Base-by-base conservation (phyloP, 345 rosid genomes). In the Aethionema arabicum region DNA sequence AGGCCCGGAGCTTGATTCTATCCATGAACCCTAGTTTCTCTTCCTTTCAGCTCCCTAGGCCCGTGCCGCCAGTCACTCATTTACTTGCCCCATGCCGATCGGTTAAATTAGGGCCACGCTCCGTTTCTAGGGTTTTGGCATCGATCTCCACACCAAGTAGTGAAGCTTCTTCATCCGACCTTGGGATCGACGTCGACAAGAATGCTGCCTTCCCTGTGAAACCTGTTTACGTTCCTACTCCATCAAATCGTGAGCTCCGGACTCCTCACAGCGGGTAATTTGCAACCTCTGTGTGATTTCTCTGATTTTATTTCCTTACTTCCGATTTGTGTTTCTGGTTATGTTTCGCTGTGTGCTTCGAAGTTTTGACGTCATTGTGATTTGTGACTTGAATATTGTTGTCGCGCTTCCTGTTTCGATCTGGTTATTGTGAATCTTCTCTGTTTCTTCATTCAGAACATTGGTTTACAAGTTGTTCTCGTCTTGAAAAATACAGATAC, bases 211-310 rank as follows among this genome's bases (percentile, higher is more conserved):
- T 61, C 63, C 41, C 86, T 6, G 74, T 74, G 30, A 75, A 66
- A 52, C 95, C 95, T 2, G 67, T 79, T 52, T 90, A 85, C 60
- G 57, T 61, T 50, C 93, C 95, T 11, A 81, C 97, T 5, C 93
- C 89, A 12, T 35, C 57, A 8, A 65, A 80, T 76, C 88, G 96
- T 37, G 78, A 74, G 27, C 87, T 81, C 60, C 83, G 96, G 27
- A 88, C 98, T 72, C 98, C 98, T 78, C 98, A 91, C 67, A 91
- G 98, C 82, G 98, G 96, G 95, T 91, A 76, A 33, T 35, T 62
- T 62, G 8, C 2, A 50, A 50, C 0, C 4, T 31, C 41, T 1
- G 30, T 33, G 15, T 52, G 8, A 8, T 6, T 12, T n/a, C 43
- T 53, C 50, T 32, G 11, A 1, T 52, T 29, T 39, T 2, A 6